Evolutionary conservation across 2,329 filamentous ascomycete species (phyloP), one percentile per base, ranked within the genome.

Genomic region (Parastagonospora avenae): DNA sequence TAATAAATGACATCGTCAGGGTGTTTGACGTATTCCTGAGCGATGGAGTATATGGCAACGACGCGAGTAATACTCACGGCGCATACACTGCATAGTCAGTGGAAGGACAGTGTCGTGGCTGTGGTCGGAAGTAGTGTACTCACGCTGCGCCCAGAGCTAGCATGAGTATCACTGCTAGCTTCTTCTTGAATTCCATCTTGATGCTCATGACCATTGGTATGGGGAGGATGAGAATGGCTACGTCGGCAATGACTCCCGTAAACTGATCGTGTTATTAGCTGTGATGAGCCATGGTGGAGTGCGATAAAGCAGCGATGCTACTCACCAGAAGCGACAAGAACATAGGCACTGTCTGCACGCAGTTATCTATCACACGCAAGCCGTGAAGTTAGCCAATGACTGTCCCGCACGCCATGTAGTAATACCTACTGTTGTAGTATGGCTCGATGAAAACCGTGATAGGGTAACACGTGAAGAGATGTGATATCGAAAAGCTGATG

Each of bases 381-480:
- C 5, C 19, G 5, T 5, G 5, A 3, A 24, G 19, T 24, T 24
- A 24, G 19, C 19, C 19, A 24, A 3, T 3, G 19, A 3, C 19
- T 24, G 3, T 5, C 19, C 19, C 19, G 5, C 19, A 5, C 3
- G 19, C 19, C 19, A 24, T 24, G 19, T 24, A 24, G 19, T 5
- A 24, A 5, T 5, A 24, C 19, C 19, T 24, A 24, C 19, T 67
- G 1, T 56, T 55, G 15, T 62, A 66, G 36, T 57, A 67, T 4
- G 62, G 63, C 29, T 66, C 64, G 42, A 66, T 63, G 33, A 67
- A 63, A 10, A 60, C 60, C 0, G 62, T 63, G 19, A 68, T 62
- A 4, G 68, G 68, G 12, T 58, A 55, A 45, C 68, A 71, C 1
- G 57, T 63, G 46, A 70, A 68, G 4, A 68, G 53, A 50, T 64